A percentile compares a stretch with the other conserved stretches of the same genome.
Conservation (phyloP, 2,329 filamentous ascomycete genomes). For the Alternaria panax region DNA sequence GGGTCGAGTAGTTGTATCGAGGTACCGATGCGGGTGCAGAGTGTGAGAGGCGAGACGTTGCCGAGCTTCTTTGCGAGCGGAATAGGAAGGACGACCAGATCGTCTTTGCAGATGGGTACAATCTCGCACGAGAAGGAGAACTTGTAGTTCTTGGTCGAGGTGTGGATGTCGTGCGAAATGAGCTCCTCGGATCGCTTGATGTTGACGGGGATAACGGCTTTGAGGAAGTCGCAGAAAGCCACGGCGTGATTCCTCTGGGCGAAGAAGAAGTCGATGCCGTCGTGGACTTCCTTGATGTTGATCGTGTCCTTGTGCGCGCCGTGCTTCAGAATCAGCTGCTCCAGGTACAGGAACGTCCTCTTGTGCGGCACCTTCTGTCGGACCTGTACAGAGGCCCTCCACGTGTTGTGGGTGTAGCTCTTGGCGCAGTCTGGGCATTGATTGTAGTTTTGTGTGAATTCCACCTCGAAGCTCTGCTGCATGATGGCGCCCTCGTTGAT, state of each 20-base stretch:
- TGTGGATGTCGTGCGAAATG: constrained; percentile 93
- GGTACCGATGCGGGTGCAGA: constrained; percentile 90
- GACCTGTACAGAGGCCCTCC: constrained; percentile 92
- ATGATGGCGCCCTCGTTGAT: constrained; percentile 72
- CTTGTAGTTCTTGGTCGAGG: constrained; percentile 89
- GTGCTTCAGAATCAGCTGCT: constrained; percentile 96
- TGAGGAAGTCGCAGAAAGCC: constrained; percentile 89
- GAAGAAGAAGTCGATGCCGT: constrained; percentile 97
- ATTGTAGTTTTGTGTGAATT: constrained; percentile 88
- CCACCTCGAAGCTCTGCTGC: constrained; percentile 94
- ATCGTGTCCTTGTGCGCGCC: constrained; percentile 82
- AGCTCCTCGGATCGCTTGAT: constrained; percentile 89
- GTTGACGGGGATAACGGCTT: constrained; percentile 78
- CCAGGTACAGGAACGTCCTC: constrained; percentile 81
- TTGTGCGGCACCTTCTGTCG: constrained; percentile 98
- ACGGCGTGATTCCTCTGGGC: constrained; percentile 88
- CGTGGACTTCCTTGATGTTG: constrained; percentile 97
- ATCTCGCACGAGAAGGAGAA: constrained; percentile 90
- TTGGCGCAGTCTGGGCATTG: constrained; percentile 90
- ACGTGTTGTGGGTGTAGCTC: constrained; percentile 95
- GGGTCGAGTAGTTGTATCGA: constrained; percentile 90
- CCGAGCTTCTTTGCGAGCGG: constrained; percentile 86
- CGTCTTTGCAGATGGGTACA: constrained; percentile 96
- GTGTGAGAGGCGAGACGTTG: constrained; percentile 84
- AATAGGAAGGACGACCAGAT: constrained; percentile 90